Evolutionary conservation across 177 flowering plant species (phyloP), one percentile per base, ranked within the genome.

Genomic region (Tripterygium wilfordii): DNA sequence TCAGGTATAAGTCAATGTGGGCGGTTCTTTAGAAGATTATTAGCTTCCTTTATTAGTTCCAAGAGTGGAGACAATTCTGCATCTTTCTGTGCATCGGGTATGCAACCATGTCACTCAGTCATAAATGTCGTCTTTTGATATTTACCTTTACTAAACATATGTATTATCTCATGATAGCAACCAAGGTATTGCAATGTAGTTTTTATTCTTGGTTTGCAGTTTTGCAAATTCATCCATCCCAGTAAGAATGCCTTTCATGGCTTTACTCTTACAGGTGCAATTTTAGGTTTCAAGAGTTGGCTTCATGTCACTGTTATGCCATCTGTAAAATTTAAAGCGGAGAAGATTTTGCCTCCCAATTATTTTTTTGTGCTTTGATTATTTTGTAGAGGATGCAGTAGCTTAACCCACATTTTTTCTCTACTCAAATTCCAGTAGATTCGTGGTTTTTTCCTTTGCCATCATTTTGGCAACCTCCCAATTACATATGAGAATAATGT

Each of bases 21-120:
- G 76, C 53, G 68, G 50, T 45, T 66, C 82, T 12, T 31, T 72
- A 26, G 82, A 80, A 21, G 79, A 49, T 62, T 83, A 80, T 48
- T 85, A 96, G 95, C 62, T 91, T 50, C 82, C 90, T 12, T 58
- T 85, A 63, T 55, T 85, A 42, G 56, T 85, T 55, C 78, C n/a
- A 90, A 48, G 96, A 88, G 55, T 80, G 80, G 86, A 78, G 85
- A 35, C 88, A 83, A 22, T 76, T 82, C 43, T 78, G 84, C 68
- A 83, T 91, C 69, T 77, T 88, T 56, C 29, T 83, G 33, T 88
- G 82, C 62, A 74, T 91, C 21, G 96, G 95, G 98, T 85, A 77
- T 56, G 83, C 50, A 23, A n/a, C n/a, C n/a, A n/a, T n/a, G n/a
- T n/a, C n/a, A n/a, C n/a, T n/a, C n/a, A n/a, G n/a, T n/a, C n/a